These are phyloP conservation scores for Yamadazyma triangularis DNA, from an alignment of 1,139 yeast species.

Conservation along the genomic window DNA sequence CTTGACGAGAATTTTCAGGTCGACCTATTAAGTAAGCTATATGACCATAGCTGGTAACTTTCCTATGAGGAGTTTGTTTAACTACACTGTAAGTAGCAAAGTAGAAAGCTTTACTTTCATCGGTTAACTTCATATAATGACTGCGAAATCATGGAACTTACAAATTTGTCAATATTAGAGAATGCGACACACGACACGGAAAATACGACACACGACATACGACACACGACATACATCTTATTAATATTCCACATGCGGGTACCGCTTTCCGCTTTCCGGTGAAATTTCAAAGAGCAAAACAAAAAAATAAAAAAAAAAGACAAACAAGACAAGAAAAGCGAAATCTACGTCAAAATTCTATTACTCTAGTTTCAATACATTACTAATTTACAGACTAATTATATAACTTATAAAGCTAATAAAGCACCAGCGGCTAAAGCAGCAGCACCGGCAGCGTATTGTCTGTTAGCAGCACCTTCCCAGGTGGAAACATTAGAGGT, in stretches of 20 bases:
- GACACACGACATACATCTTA: neutral
- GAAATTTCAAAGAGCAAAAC: too few species aligned
- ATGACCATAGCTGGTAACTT: constrained; percentile 68
- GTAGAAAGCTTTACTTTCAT: constrained; percentile 56
- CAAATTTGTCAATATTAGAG: too few species aligned
- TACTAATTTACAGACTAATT: constrained; percentile 8
- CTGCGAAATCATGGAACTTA: too few species aligned
- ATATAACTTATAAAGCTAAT: constrained; percentile 41
- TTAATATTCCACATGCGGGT: too few species aligned
- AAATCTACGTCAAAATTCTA: neutral
- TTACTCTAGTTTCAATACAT: constrained; percentile 3
- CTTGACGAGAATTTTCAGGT: constrained; percentile 70
- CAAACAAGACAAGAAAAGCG: neutral
- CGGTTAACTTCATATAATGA: constrained; percentile 31
- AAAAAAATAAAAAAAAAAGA: too few species aligned
- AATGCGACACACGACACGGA: too few species aligned
- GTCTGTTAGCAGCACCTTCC: constrained; percentile 35
- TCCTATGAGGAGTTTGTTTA: constrained; percentile 56
- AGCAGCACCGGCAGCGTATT: constrained; percentile 44
- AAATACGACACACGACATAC: constrained; percentile 1
- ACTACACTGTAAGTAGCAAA: constrained; percentile 56
- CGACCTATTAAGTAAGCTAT: constrained; percentile 58
- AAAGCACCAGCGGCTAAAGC: constrained; percentile 52
- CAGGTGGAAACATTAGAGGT: constrained; percentile 33
- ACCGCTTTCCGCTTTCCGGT: too few species aligned